These are phyloP conservation scores for Blepharisma stoltei DNA, from an alignment of 73 alveolate species.

Conservation along the genomic window DNA sequence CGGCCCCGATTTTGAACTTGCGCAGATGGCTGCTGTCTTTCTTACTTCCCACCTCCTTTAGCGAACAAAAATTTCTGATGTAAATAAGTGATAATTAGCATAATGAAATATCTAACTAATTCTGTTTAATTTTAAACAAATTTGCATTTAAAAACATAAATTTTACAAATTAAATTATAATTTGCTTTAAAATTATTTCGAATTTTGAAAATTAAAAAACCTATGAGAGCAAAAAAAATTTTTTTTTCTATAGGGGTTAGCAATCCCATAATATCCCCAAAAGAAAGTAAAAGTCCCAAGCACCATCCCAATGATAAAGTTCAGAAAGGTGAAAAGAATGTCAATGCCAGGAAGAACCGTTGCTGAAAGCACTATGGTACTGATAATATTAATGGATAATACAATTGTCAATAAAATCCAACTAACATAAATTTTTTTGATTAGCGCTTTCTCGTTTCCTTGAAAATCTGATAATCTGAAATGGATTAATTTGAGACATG, in stretches of 20 bases:
- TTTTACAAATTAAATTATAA: no score
- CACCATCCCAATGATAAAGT: not conserved
- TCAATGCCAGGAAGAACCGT: not conserved
- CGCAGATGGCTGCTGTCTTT: constrained; percentile 8
- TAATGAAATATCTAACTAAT: no score
- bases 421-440: not conserved
- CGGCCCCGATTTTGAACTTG: constrained; percentile 3
- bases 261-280: constrained; percentile 30
- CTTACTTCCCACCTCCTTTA: no score
- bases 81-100: no score
- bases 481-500: constrained; percentile 30
- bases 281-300: constrained; percentile 14
- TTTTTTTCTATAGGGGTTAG: no score
- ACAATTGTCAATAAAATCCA: constrained; percentile 19
- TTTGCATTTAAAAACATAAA: no score
- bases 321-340: constrained; percentile 19
- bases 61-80: no score
- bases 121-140: no score
- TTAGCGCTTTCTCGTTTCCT: not conserved
- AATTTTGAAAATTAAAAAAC: no score
- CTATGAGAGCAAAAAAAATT: no score
- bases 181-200: no score
- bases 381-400: constrained; percentile 1
- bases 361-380: constrained; percentile 29
- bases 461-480: constrained; percentile 17